A percentile compares a stretch with the other conserved stretches of the same genome.
These are phyloP conservation scores for Acrasis kona DNA, from an alignment of 78 protist genomes.

Conservation along the genomic window DNA sequence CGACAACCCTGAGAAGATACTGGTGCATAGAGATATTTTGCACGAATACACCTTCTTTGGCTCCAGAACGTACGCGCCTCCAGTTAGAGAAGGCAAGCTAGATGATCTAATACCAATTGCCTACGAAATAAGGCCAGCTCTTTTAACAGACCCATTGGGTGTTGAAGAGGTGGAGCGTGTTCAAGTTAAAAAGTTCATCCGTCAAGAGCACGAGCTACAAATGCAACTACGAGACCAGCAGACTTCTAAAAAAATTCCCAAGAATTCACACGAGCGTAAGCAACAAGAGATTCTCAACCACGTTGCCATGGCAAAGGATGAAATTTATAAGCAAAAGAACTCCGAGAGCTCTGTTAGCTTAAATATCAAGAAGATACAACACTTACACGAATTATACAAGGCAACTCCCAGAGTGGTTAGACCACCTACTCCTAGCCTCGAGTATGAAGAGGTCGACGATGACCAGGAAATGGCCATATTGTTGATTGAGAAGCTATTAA, in stretches of 20 bases:
- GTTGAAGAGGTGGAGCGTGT: slow-evolving; percentile 26
- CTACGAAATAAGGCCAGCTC: slow-evolving; percentile 21
- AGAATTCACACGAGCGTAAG: slow-evolving; percentile 7
- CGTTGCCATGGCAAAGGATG: background rate
- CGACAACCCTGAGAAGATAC: slow-evolving; percentile 9
- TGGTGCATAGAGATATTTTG: slow-evolving; percentile 28
- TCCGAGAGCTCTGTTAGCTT: no score
- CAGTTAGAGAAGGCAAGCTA: no score
- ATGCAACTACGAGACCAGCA: background rate
- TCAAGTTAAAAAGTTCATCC: background rate
- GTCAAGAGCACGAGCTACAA: background rate
- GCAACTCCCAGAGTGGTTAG: slow-evolving; percentile 24
- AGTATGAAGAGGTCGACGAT: slow-evolving; percentile 11
- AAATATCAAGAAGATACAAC: background rate
- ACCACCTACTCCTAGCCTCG: slow-evolving; percentile 21
- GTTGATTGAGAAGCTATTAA: slow-evolving; percentile 46
- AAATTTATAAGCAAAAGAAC: background rate
- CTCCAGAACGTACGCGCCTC: no score
- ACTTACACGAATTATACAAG: slow-evolving; percentile 12
- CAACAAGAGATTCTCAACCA: background rate
- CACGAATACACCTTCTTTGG: slow-evolving; percentile 26
- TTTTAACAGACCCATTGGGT: slow-evolving; percentile 15
- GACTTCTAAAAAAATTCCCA: background rate
- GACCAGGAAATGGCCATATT: slow-evolving; percentile 16
- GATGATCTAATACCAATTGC: no score